phyloP scores from a whole-genome alignment of 108 stramenopile genomes.

The Seminavis robusta region DNA sequence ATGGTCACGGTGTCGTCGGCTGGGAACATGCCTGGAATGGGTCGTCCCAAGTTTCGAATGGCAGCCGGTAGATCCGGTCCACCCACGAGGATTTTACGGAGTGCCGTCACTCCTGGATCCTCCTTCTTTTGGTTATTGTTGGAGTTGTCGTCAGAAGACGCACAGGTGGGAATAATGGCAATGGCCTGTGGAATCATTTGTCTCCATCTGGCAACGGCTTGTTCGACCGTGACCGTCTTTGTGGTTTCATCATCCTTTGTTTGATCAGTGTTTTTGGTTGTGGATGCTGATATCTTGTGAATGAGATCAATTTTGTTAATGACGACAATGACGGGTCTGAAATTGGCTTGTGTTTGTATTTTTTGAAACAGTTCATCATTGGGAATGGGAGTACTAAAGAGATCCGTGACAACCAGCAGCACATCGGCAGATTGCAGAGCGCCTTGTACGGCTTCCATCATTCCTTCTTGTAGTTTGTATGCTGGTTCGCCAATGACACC shows the following conservation, averaged over 20 bases:
- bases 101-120: constrained; percentile 54
- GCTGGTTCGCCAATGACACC: constrained; percentile 80
- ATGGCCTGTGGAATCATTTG: constrained; percentile 64
- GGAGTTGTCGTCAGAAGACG: constrained; percentile 42
- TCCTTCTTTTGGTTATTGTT: too few relatives aligned
- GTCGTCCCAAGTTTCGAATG: constrained; percentile 73
- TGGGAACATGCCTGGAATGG: constrained; percentile 75
- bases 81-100: constrained; percentile 59
- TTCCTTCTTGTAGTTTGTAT: constrained; percentile 80
- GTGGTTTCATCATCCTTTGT: constrained; percentile 13
- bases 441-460: constrained; percentile 84
- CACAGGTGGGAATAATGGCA: constrained; percentile 70
- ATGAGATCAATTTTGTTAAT: constrained; percentile 90
- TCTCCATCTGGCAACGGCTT: constrained; percentile 77
- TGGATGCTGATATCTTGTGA: constrained; percentile 11
- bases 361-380: constrained; percentile 59
- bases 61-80: constrained; percentile 58
- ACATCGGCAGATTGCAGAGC: constrained; percentile 72
- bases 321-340: constrained; percentile 72
- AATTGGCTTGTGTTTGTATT: constrained; percentile 35
- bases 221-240: constrained; percentile 47
- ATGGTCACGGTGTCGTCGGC: constrained; percentile 26
- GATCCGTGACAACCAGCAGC: constrained; percentile 80
- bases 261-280: constrained; percentile 13
- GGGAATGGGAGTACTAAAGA: constrained; percentile 67